Evolutionary conservation across 306 rosid species (phyloP), one percentile per base, ranked within the genome.

Genomic region (cucumber (Cucumis sativus)): DNA sequence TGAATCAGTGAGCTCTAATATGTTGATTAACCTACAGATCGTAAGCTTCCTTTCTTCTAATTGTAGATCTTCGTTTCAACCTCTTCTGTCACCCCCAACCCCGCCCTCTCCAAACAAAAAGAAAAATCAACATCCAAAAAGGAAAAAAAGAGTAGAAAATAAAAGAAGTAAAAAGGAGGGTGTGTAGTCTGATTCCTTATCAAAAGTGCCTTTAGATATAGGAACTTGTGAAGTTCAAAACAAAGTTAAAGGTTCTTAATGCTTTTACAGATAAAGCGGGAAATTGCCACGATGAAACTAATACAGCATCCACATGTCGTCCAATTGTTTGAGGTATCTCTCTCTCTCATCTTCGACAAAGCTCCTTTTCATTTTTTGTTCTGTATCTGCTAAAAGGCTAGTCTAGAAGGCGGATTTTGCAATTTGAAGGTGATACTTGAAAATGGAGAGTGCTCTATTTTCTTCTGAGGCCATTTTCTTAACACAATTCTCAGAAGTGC

Each of bases 281-380:
- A 95, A 84, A 76, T 95, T 52, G 99, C 91, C n/a, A 95, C 97
- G 20, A 95, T 95, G 99, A 95, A 95, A 87, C 84, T 95, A 80
- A 87, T 95, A 79, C 89, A 90, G 91, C 99, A 95, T 89, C 99
- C 99, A 20, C 88, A 95, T 83, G 99, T 95, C 77, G 97, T 95
- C 61, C 87, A 40, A 81, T 77, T 92, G 59, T 91, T 76, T 65
- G 99, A 95, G 99, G 99, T 94, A 41, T 75, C 75, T 69, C 71
- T 82, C 74, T 43, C 13, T 80, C 63, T 49, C 54, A 18, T 30
- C 17, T 41, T 40, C 54, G n/a, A 20, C 74, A 5, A 33, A 14
- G 78, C 59, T 30, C 65, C 37, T 4, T 25, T 63, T 30, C 7
- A 6, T 63, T 28, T 63, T 7, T 66, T 40, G 30, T 67, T 67